Percentiles rank a stretch among this genome's conserved stretches.
Evolutionary conservation across 805 yeast species (phyloP).

Genomic region (Blastobotrys mokoenaii): DNA sequence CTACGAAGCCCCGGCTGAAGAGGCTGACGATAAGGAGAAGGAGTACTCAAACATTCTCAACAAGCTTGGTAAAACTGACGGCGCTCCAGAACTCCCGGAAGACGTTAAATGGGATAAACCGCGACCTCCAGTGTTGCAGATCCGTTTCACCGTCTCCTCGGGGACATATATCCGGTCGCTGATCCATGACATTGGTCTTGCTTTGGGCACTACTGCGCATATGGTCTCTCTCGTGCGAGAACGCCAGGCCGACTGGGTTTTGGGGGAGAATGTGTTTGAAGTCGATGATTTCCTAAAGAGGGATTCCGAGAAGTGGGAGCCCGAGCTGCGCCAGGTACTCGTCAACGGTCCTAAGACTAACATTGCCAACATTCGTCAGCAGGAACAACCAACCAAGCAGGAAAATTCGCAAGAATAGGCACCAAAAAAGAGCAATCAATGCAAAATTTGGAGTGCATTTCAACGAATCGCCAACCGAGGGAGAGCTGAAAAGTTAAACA

Average conservation of each 20-base stretch:
- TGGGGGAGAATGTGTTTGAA: conserved; percentile 59
- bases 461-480: no score
- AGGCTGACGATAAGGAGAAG: conserved; percentile 29
- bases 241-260: conserved; percentile 78
- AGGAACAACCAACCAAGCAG: neutral
- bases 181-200: conserved; percentile 80
- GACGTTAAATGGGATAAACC: conserved; percentile 6
- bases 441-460: no score
- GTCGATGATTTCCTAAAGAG: conserved; percentile 55
- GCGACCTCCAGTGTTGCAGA: conserved; percentile 42
- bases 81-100: conserved; percentile 7
- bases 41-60: conserved; percentile 39
- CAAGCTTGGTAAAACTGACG: conserved; percentile 10
- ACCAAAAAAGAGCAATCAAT: neutral
- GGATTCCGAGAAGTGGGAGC: conserved; percentile 55
- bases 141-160: conserved; percentile 75
- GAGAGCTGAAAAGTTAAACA: neutral
- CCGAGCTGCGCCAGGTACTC: conserved; percentile 8
- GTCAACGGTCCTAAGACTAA: conserved; percentile 1
- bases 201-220: conserved; percentile 71
- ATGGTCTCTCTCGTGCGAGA: conserved; percentile 76
- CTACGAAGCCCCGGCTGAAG: conserved; percentile 32
- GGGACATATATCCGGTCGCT: conserved; percentile 93
- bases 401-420: neutral
- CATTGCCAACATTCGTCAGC: neutral